Conservation (phyloP, 257 asterid species). For the Gardenia jasminoides region DNA sequence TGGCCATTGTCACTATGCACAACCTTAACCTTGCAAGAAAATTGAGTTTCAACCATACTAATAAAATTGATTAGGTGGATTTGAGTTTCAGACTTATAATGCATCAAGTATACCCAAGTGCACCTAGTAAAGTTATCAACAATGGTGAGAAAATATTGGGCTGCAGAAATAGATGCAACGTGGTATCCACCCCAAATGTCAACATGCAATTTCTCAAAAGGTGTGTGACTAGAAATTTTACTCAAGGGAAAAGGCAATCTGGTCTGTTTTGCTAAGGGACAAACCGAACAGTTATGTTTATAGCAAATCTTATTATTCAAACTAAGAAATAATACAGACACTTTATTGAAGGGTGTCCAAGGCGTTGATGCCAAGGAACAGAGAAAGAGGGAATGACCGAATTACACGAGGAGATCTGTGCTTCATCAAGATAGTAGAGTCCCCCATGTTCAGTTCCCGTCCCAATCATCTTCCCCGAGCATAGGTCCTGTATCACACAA, state of each 20-base stretch:
- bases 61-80: background rate
- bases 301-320: background rate
- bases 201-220: constrained; percentile 17
- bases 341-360: constrained; percentile 8
- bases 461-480: constrained; percentile 22
- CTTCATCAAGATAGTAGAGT: constrained; percentile 10
- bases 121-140: constrained; percentile 16
- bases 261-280: constrained; percentile 12
- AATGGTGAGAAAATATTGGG: constrained; percentile 18
- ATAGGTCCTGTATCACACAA: constrained; percentile 18
- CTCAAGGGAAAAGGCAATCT: constrained; percentile 1
- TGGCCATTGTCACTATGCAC: constrained; percentile 3
- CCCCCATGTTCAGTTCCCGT: constrained; percentile 10
- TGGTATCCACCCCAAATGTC: constrained; percentile 24
- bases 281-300: background rate
- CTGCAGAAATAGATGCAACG: constrained; percentile 12
- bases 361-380: constrained; percentile 8
- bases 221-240: background rate
- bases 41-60: constrained; percentile 10
- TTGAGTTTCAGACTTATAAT: constrained; percentile 4
- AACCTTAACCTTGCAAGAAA: background rate
- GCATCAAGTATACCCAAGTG: constrained; percentile 11
- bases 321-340: background rate
- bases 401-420: constrained; percentile 1
- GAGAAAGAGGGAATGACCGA: background rate